Evolutionary conservation across 163 green algal species (phyloP).

Genomic region (Scenedesmus sp.): DNA sequence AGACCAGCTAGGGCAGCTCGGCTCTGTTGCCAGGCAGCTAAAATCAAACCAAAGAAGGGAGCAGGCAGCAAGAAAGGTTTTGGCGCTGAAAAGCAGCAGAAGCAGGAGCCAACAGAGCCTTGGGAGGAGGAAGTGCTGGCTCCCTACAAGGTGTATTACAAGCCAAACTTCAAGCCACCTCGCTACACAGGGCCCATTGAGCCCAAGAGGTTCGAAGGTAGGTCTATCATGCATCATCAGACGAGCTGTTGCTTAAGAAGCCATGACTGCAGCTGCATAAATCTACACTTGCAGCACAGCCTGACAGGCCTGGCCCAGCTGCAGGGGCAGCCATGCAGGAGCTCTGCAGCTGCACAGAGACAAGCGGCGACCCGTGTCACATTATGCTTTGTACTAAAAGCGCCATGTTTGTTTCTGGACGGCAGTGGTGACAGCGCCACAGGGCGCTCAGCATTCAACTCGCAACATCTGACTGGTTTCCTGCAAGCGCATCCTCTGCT

Average conservation of each 20-base stretch:
- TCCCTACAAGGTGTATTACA: slow-evolving; percentile 48
- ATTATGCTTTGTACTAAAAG: not conserved
- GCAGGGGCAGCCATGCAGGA: not conserved
- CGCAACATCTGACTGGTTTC: not conserved
- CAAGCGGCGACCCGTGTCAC: not conserved
- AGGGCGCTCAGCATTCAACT: not conserved
- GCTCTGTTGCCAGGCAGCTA: slow-evolving; percentile 4
- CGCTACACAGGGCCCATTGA: slow-evolving; percentile 30
- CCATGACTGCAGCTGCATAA: not conserved
- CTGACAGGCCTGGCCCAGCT: not conserved
- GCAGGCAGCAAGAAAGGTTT: slow-evolving; percentile 29
- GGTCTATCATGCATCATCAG: not conserved
- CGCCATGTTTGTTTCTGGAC: too few species aligned
- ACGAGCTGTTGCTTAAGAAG: not conserved
- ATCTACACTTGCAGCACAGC: not conserved
- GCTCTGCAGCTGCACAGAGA: not conserved
- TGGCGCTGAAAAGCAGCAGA: not conserved
- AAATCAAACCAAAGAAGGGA: not conserved
- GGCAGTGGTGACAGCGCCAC: not conserved
- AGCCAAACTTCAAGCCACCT: slow-evolving; percentile 43
- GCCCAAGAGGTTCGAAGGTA: slow-evolving; percentile 28
- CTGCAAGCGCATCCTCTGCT: not conserved
- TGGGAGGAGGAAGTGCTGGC: slow-evolving; percentile 42
- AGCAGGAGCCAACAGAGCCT: slow-evolving; percentile 13
- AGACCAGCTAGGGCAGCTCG: slow-evolving; percentile 2